Evolutionary conservation across 768 basidiomycete species (phyloP), one percentile per base, ranked within the genome.

Genomic region (Rhodocollybia butyracea): DNA sequence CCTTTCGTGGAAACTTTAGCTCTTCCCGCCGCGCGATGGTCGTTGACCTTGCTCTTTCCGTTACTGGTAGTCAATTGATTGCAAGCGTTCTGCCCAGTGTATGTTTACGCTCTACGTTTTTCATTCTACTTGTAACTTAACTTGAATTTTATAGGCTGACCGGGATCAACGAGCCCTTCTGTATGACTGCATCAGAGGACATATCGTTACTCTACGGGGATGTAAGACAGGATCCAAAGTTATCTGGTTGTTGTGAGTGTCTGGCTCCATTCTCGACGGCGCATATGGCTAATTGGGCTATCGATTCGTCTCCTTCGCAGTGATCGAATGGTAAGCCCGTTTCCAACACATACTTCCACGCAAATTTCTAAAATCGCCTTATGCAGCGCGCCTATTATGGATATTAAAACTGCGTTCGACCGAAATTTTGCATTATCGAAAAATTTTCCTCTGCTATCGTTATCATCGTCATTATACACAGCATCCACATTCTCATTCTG

Each of bases 191-290:
- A 91, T 93, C 59, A 79, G 87, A 36, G 89, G 89, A 3, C 90
- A 93, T 64, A 91, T 93, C 60, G 91, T 93, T 45, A 93, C 91
- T 27, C 76, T 94, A n/a, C 82, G 91, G 34, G 91, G 91, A 21
- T 92, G 90, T 66, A 93, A 93, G 76, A 91, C 91, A 1, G 91
- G 91, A 26, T 92, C 91, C 1, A 92, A 91, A 66, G 89, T 93
- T 64, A 93, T 93, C 64, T 94, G 91, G 91, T 77, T 94, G 47
- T 94, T 94, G 77, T 81, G 64, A 51, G 75, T 75, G 15, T 7
- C 17, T 31, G n/a, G 36, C 17, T 29, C 54, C 21, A 26, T 17
- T 19, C 17, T 24, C 27, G 2, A 5, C 21, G 31, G 5, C 38
- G 42, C 48, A 60, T 60, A 51, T 58, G 38, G 11, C 5, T 40